phyloP scores from a whole-genome alignment of 495 filamentous ascomycete species.

The Annulohypoxylon maeteangense region DNA sequence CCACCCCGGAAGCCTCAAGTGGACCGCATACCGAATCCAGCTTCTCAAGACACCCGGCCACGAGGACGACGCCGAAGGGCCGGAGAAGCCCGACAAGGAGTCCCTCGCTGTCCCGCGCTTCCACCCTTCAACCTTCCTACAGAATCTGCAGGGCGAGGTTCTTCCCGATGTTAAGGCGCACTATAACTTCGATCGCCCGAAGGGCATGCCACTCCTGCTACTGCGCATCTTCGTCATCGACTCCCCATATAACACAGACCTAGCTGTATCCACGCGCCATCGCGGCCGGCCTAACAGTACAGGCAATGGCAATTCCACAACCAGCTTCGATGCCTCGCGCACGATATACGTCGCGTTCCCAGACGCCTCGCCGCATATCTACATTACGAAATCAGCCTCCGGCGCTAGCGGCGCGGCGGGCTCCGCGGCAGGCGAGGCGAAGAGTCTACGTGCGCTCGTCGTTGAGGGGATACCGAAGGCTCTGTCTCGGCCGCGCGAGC shows the following conservation, averaged over 20 bases:
- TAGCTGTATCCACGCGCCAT: slow-evolving; percentile 54
- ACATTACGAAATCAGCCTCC: slow-evolving; percentile 66
- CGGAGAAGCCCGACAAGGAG: slow-evolving; percentile 51
- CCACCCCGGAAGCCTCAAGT: slow-evolving; percentile 75
- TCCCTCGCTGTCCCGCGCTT: slow-evolving; percentile 71
- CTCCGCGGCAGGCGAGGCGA: slow-evolving; percentile 62
- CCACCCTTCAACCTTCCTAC: slow-evolving; percentile 78
- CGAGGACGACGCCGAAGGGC: slow-evolving; percentile 48
- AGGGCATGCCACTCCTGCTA: slow-evolving; percentile 71
- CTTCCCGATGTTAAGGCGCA: slow-evolving; percentile 81
- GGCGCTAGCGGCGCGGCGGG: slow-evolving; percentile 47
- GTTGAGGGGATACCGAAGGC: slow-evolving; percentile 81
- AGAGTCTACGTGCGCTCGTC: slow-evolving; percentile 74
- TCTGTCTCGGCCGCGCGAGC: slow-evolving; percentile 72
- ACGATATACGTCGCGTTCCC: slow-evolving; percentile 84
- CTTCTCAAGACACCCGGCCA: slow-evolving; percentile 51
- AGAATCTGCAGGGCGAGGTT: slow-evolving; percentile 75
- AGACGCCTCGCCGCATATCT: slow-evolving; percentile 77
- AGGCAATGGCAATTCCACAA: neutral
- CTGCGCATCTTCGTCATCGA: slow-evolving; percentile 80
- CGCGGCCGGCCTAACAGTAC: slow-evolving; percentile 20
- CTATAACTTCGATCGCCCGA: slow-evolving; percentile 75
- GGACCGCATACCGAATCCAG: slow-evolving; percentile 74
- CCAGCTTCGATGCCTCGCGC: slow-evolving; percentile 65
- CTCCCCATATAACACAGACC: slow-evolving; percentile 71